Evolutionary conservation across 129 eudicot species (phyloP).

Genomic region (Centaurea solstitialis): DNA sequence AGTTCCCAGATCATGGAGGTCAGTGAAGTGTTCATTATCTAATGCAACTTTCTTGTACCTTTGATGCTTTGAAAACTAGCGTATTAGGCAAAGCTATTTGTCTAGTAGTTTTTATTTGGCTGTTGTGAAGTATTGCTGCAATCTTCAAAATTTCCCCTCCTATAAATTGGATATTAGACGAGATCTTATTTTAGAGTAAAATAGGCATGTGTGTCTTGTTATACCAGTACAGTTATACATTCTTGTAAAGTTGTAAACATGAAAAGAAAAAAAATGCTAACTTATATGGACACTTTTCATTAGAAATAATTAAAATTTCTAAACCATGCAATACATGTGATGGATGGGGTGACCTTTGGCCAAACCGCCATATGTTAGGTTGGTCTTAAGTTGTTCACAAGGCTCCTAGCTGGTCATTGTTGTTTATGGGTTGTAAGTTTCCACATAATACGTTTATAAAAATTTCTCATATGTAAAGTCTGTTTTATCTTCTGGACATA

Average conservation of each 20-base stretch:
- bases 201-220: neutral
- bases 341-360: neutral
- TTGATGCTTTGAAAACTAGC: neutral
- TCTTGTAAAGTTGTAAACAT: neutral
- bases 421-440: neutral
- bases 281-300: neutral
- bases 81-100: conserved; percentile 6
- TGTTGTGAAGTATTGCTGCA: conserved; percentile 1
- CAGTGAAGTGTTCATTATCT: conserved; percentile 7
- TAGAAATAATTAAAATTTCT: neutral
- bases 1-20: conserved; percentile 99
- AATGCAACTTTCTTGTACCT: neutral
- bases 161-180: neutral
- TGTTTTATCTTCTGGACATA: neutral
- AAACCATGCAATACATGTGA: neutral
- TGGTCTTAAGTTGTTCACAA: too few species aligned
- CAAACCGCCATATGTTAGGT: too few species aligned
- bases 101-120: conserved; percentile 1
- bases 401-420: too few species aligned
- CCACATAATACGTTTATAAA: neutral
- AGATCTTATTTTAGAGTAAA: neutral
- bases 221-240: neutral
- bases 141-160: neutral
- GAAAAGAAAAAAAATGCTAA: neutral
- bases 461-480: neutral